phyloP scores from a whole-genome alignment of 164 flowering plant genomes.

The Chloranthus sessilifolius region DNA sequence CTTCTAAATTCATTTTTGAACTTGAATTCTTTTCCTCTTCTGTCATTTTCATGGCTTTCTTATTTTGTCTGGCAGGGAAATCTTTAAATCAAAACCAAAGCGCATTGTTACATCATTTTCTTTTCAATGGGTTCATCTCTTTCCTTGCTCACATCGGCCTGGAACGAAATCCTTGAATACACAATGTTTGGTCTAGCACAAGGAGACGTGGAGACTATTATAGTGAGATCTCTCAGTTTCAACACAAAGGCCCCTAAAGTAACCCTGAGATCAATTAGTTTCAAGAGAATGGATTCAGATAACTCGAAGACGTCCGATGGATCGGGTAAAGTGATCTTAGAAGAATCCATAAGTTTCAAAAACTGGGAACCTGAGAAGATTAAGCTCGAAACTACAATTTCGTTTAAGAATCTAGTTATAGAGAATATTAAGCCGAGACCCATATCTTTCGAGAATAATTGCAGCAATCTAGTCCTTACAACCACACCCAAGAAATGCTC shows the following conservation, averaged over 20 bases:
- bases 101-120: not conserved
- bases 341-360: slow-evolving; percentile 31
- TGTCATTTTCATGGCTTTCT: no score
- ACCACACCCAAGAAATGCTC: not conserved
- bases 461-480: not conserved
- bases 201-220: slow-evolving; percentile 16
- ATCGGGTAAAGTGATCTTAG: slow-evolving; percentile 14
- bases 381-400: slow-evolving; percentile 22
- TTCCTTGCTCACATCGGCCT: slow-evolving; percentile 30
- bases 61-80: not conserved
- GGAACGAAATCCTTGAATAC: slow-evolving; percentile 19
- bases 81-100: not conserved
- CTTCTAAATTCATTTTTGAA: no score
- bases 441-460: not conserved
- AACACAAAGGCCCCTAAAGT: slow-evolving; percentile 18
- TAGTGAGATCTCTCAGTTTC: slow-evolving; percentile 32
- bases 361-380: slow-evolving; percentile 24
- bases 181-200: slow-evolving; percentile 9
- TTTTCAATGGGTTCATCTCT: slow-evolving; percentile 40
- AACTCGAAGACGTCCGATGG: slow-evolving; percentile 5
- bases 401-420: slow-evolving; percentile 18
- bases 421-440: slow-evolving; percentile 1
- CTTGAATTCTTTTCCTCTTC: no score
- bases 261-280: slow-evolving; percentile 26
- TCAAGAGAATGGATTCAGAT: slow-evolving; percentile 27